Conservation (phyloP, 2,329 filamentous ascomycete genomes). For the Trichophyton schoenleinii region DNA sequence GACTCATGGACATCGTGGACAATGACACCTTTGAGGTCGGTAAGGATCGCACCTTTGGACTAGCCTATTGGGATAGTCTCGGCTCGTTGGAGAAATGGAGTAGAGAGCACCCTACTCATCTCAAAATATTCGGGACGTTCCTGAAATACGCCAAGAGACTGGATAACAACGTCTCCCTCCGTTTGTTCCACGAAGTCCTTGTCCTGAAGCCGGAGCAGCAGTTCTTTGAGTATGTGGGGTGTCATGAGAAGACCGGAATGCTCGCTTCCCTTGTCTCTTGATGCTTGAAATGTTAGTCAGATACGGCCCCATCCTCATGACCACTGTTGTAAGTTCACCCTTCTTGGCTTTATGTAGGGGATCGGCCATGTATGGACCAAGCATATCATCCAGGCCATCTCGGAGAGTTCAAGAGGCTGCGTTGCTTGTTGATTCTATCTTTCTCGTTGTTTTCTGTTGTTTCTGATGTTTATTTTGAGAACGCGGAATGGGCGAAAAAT, state of each 20-base stretch:
- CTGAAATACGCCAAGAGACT: slow-evolving; percentile 29
- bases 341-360: no score
- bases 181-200: slow-evolving; percentile 33
- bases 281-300: background rate
- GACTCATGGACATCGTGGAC: slow-evolving; percentile 34
- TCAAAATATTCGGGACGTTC: slow-evolving; percentile 33
- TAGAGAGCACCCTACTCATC: slow-evolving; percentile 29
- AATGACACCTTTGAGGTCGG: slow-evolving; percentile 13
- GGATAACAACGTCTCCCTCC: slow-evolving; percentile 24
- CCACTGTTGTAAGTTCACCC: no score
- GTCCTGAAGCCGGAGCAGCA: slow-evolving; percentile 31
- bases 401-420: no score
- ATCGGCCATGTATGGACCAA: no score
- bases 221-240: slow-evolving; percentile 33
- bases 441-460: no score
- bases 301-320: no score
- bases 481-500: no score
- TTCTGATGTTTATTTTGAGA: no score
- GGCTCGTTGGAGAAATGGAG: slow-evolving; percentile 31
- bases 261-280: slow-evolving; percentile 5
- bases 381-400: no score
- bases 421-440: no score
- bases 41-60: slow-evolving; percentile 30
- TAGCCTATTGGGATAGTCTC: slow-evolving; percentile 34
- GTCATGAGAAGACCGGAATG: slow-evolving; percentile 29